Base-by-base conservation (phyloP, 2,329 filamentous ascomycete species). In the Stenocarpella maydis region DNA sequence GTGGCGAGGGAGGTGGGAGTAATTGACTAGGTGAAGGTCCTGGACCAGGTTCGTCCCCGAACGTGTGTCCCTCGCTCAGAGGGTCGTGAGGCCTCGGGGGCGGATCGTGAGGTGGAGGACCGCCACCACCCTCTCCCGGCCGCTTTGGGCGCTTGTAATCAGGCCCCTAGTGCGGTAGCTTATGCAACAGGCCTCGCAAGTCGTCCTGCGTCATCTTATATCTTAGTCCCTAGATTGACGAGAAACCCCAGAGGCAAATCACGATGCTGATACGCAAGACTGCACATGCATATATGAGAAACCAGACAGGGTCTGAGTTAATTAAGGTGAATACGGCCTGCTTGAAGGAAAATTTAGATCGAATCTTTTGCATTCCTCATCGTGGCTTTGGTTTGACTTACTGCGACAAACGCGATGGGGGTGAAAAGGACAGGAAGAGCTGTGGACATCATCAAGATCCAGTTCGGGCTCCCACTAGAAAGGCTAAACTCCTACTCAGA, bases 181-280 rank as follows among this genome's bases (percentile, higher is more conserved):
- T 54, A 15, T 54, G 52, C n/a, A 31, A 54, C 15, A 54, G 8
- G 10, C 31, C 24, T 54, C 52, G 19, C 52, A 54, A 31, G 19
- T 54, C 52, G 14, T n/a, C 31, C 31, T 54, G 52, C 7, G 34
- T 24, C 53, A 39, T 39, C 10, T 26, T 26, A 14, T 39, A n/a
- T 1, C 52, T 31, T 12, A 55, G 6, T 26, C 31, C 53, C 34
- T 55, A 34, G 34, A 55, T 55, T 9, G 53, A 39, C 17, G 53
- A 26, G 53, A 55, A 55, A 15, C 34, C 53, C 53, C 53, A 55
- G n/a, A 55, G 53, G 34, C 53, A 55, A 14, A 55, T 39, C 5
- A 15, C 53, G 5, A 55, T 39, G 53, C 53, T 55, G 53, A 55
- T 55, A 12, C 53, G 39, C n/a, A 55, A 39, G n/a, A 55, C 53